phyloP scores from a whole-genome alignment of 768 basidiomycete genomes.

The Grammothele lineata region DNA sequence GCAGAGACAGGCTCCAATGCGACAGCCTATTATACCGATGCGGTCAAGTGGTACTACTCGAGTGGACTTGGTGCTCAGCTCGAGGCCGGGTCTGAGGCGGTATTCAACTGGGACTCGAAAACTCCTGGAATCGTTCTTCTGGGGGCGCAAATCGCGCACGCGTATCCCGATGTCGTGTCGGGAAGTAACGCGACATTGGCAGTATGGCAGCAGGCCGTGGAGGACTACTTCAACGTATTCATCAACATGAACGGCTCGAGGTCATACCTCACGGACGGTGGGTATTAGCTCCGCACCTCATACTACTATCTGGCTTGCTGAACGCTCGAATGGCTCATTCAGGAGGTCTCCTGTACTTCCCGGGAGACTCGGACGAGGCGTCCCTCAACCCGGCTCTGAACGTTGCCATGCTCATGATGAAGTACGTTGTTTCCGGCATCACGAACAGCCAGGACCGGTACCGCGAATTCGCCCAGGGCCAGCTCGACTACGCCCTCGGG shows the following conservation, averaged over 20 bases:
- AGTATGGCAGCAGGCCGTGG: slow-evolving; percentile 65
- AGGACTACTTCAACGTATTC: slow-evolving; percentile 72
- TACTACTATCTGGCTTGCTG: no score
- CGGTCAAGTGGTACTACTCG: slow-evolving; percentile 53
- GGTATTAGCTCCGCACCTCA: no score
- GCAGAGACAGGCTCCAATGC: slow-evolving; percentile 49
- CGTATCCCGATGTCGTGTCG: slow-evolving; percentile 42
- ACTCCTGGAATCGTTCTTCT: slow-evolving; percentile 72
- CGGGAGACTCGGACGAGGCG: slow-evolving; percentile 78
- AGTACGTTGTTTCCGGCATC: slow-evolving; percentile 60
- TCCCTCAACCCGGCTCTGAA: slow-evolving; percentile 86
- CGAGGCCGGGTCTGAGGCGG: slow-evolving; percentile 35
- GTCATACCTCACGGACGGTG: slow-evolving; percentile 61
- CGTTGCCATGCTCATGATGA: slow-evolving; percentile 74
- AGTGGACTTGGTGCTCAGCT: slow-evolving; percentile 45
- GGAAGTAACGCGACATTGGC: slow-evolving; percentile 45
- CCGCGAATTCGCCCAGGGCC: slow-evolving; percentile 69
- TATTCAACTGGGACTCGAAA: slow-evolving; percentile 91
- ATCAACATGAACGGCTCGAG: slow-evolving; percentile 47
- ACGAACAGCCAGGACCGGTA: slow-evolving; percentile 62
- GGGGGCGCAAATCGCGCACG: slow-evolving; percentile 67
- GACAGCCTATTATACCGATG: slow-evolving; percentile 37
- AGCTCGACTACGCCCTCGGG: slow-evolving; percentile 81
- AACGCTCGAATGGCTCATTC: background rate
- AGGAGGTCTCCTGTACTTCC: slow-evolving; percentile 81